These are phyloP conservation scores for Yamadazyma insecticola DNA, from an alignment of 805 yeast species.

Conservation along the genomic window DNA sequence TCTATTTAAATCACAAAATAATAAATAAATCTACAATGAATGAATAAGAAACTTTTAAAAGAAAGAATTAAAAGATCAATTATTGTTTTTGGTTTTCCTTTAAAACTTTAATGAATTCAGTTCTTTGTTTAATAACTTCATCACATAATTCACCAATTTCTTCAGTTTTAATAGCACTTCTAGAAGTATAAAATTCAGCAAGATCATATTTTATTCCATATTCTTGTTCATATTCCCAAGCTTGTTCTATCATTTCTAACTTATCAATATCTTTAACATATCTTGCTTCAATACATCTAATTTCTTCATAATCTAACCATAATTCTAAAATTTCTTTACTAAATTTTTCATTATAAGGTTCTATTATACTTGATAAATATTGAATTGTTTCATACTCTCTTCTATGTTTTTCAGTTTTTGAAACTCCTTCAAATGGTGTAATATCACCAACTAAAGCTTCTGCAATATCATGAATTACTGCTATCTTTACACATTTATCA, in stretches of 20 bases:
- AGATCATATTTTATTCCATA: slow-evolving; percentile 55
- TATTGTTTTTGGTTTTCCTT: background rate
- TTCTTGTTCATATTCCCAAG: slow-evolving; percentile 76
- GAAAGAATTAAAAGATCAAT: background rate
- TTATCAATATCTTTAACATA: slow-evolving; percentile 94
- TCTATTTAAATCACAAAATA: too few species aligned
- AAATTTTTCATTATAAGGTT: slow-evolving; percentile 59
- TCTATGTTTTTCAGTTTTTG: slow-evolving; percentile 77
- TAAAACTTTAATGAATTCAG: slow-evolving; percentile 8
- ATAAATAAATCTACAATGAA: too few species aligned
- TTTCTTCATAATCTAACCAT: slow-evolving; percentile 89
- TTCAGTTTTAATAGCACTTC: slow-evolving; percentile 57
- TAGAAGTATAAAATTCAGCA: slow-evolving; percentile 64
- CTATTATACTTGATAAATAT: slow-evolving; percentile 56
- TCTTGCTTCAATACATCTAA: slow-evolving; percentile 74
- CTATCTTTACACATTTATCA: slow-evolving; percentile 74
- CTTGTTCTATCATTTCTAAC: slow-evolving; percentile 77
- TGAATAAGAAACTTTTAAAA: too few species aligned
- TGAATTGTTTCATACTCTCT: slow-evolving; percentile 72
- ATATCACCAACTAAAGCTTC: slow-evolving; percentile 94
- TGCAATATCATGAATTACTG: slow-evolving; percentile 90
- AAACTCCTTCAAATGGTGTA: slow-evolving; percentile 66
- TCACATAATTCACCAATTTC: slow-evolving; percentile 71
- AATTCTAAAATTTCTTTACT: slow-evolving; percentile 62
- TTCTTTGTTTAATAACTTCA: slow-evolving; percentile 28